Conservation (phyloP, 257 asterid genomes). For the Fraxinus pennsylvanica region DNA sequence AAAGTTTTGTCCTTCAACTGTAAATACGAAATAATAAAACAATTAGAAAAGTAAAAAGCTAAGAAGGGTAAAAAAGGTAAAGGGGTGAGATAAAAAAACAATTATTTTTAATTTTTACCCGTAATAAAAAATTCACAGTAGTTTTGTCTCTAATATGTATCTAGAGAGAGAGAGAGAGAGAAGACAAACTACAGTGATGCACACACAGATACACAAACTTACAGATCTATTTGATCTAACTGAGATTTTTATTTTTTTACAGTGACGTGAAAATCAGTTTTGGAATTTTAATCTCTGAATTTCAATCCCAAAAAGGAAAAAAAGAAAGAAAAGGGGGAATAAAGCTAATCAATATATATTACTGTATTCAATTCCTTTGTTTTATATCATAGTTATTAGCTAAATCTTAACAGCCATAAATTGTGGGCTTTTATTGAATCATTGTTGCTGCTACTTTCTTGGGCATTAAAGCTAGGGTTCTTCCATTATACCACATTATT, state of each 20-base stretch:
- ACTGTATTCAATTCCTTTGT: background rate
- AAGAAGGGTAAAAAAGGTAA: background rate
- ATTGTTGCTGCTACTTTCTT: constrained; percentile 2
- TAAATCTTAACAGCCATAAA: background rate
- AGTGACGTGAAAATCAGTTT: background rate
- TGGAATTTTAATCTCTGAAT: background rate
- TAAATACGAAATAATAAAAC: background rate
- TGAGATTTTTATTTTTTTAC: background rate
- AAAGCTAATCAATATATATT: constrained; percentile 1
- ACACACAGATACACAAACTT: background rate
- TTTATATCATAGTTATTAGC: background rate
- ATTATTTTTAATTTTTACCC: background rate
- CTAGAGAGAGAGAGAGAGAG: background rate
- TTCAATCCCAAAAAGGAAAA: background rate
- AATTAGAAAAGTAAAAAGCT: background rate
- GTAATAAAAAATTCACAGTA: background rate
- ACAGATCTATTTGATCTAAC: constrained; percentile 7
- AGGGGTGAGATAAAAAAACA: background rate
- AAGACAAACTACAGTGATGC: background rate
- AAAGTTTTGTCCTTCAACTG: background rate
- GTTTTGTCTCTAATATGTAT: background rate
- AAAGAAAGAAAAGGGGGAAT: background rate
- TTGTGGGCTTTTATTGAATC: background rate
- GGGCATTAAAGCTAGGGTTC: constrained; percentile 1
- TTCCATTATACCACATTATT: background rate